Evolutionary conservation across 2,329 filamentous ascomycete species (phyloP).

Genomic region (Diaporthe destruens): DNA sequence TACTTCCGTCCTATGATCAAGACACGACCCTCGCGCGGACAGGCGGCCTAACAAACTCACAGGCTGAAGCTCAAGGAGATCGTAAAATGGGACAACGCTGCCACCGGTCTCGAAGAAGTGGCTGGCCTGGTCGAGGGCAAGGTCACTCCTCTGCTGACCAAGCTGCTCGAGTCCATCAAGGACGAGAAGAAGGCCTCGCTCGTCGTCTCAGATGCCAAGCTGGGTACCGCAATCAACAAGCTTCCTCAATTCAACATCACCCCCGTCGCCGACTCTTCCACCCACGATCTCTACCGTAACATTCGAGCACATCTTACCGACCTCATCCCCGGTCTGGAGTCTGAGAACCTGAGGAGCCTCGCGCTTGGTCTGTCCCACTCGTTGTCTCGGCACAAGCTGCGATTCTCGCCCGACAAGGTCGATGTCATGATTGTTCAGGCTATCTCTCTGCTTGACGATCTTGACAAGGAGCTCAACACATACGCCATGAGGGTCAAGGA

Average conservation of each 20-base stretch:
- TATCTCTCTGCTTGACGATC: conserved; percentile 91
- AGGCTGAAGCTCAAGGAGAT: conserved; percentile 97
- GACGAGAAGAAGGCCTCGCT: conserved; percentile 97
- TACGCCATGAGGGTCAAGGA: conserved; percentile 99
- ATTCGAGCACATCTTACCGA: conserved; percentile 92
- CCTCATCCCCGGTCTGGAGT: conserved; percentile 87
- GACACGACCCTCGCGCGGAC: background rate
- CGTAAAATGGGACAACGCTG: conserved; percentile 95
- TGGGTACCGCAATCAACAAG: conserved; percentile 92
- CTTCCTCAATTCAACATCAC: conserved; percentile 89
- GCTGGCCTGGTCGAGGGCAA: conserved; percentile 92
- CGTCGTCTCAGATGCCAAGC: conserved; percentile 92
- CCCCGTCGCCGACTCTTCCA: conserved; percentile 82
- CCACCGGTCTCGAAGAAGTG: conserved; percentile 90
- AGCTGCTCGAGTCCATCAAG: conserved; percentile 89
- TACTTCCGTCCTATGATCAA: background rate
- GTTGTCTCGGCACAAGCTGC: conserved; percentile 95
- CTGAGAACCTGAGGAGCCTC: conserved; percentile 93
- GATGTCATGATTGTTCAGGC: conserved; percentile 99
- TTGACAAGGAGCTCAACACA: conserved; percentile 98
- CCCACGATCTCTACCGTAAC: conserved; percentile 91
- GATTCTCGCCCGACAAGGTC: conserved; percentile 98
- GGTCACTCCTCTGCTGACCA: conserved; percentile 87
- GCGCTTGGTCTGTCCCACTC: conserved; percentile 96
- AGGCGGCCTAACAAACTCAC: conserved; percentile 41